Percentiles rank a stretch among this genome's conserved stretches.
These are phyloP conservation scores for Agrostemma githago DNA, from an alignment of 148 eudicot genomes.

Conservation along the genomic window DNA sequence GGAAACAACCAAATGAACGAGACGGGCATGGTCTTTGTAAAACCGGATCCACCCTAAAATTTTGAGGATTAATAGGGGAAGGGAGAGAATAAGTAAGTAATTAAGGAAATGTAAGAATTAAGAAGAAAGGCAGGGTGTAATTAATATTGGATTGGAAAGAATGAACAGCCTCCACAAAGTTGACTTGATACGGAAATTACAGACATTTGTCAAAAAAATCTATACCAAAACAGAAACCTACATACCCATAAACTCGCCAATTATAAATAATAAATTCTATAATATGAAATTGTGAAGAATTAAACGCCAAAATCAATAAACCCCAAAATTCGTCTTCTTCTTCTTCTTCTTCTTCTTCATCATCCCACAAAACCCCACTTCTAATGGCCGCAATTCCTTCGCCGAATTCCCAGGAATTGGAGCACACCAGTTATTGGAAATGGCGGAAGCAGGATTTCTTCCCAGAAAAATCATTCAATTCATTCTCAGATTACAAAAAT, in stretches of 20 bases:
- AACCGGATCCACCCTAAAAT: no score
- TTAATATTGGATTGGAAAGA: neutral
- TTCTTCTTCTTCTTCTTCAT: no score
- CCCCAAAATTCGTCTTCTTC: neutral
- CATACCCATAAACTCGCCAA: neutral
- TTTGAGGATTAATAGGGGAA: no score
- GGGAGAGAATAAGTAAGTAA: no score
- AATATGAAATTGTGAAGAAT: conserved; percentile 5
- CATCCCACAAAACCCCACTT: conserved; percentile 11
- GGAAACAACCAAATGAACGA: no score
- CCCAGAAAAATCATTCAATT: conserved; percentile 68
- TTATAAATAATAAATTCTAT: neutral
- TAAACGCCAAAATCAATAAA: neutral
- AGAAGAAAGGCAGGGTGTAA: no score
- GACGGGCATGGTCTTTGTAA: no score
- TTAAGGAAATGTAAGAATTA: no score
- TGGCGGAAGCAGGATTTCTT: conserved; percentile 64
- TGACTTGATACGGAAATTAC: neutral
- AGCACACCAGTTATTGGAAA: conserved; percentile 38
- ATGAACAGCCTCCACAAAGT: conserved; percentile 9
- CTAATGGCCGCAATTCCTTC: conserved; percentile 9
- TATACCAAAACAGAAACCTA: neutral
- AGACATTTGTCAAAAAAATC: neutral
- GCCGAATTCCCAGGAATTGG: neutral
- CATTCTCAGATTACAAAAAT: conserved; percentile 38